A percentile compares a stretch with the other conserved stretches of the same genome.
Evolutionary conservation across 352 stramenopile species (phyloP).

Genomic region (Phytopythium delawarense): DNA sequence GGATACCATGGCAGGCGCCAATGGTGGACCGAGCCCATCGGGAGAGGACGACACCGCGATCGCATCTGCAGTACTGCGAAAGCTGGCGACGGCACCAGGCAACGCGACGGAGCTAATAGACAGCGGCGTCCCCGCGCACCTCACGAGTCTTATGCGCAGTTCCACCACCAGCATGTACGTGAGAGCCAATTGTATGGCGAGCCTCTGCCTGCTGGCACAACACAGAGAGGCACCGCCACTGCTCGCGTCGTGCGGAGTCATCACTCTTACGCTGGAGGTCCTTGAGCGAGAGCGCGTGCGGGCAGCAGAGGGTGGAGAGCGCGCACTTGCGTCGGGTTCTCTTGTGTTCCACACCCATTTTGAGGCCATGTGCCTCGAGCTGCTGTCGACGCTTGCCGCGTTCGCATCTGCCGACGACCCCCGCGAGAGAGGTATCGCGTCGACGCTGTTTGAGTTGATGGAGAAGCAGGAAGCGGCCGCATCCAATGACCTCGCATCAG

Average conservation of each 20-base stretch:
- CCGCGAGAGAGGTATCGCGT: slow-evolving; percentile 48
- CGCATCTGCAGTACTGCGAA: slow-evolving; percentile 56
- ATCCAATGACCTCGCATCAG: background rate
- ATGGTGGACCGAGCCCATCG: background rate
- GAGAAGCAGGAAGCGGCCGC: slow-evolving; percentile 39
- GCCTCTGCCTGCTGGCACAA: slow-evolving; percentile 53
- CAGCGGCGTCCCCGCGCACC: slow-evolving; percentile 39
- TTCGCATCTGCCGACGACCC: slow-evolving; percentile 54
- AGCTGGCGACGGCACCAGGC: slow-evolving; percentile 61
- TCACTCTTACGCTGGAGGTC: slow-evolving; percentile 49
- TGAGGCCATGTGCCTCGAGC: slow-evolving; percentile 62
- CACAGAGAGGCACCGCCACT: slow-evolving; percentile 36
- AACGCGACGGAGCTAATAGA: slow-evolving; percentile 61
- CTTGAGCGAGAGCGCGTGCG: slow-evolving; percentile 28
- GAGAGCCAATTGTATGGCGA: slow-evolving; percentile 67
- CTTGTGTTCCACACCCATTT: slow-evolving; percentile 21
- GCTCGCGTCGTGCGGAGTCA: slow-evolving; percentile 51
- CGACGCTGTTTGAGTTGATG: slow-evolving; percentile 50
- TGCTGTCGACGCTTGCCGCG: slow-evolving; percentile 54
- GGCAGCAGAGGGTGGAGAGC: background rate
- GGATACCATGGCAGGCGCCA: background rate
- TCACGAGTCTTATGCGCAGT: slow-evolving; percentile 29
- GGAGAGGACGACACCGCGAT: slow-evolving; percentile 15
- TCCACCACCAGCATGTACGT: slow-evolving; percentile 28
- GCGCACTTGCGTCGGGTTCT: background rate